Percentiles rank a stretch among this genome's conserved stretches.
Evolutionary conservation across 805 yeast genomes (phyloP).

Genomic region (Allodekkera sacchari): DNA sequence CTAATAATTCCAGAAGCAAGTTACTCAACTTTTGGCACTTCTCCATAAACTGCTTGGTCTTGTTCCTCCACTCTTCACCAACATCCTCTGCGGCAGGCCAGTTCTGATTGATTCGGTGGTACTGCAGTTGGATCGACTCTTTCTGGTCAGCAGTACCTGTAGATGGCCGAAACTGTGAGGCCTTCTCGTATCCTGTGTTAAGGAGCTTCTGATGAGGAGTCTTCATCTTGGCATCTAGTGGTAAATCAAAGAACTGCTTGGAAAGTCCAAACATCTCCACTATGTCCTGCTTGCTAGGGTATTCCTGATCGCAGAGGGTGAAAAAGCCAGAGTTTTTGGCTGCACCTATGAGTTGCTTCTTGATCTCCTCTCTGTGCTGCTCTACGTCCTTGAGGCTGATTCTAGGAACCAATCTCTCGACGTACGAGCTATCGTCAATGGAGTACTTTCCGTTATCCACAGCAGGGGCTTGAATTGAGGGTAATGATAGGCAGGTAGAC

Average conservation of each 20-base stretch:
- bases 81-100: conserved; percentile 26
- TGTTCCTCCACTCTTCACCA: conserved; percentile 22
- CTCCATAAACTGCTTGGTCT: conserved; percentile 14
- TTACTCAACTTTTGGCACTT: conserved; percentile 20
- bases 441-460: no score
- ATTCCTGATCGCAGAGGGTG: conserved; percentile 23
- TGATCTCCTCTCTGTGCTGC: no score
- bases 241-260: conserved; percentile 17
- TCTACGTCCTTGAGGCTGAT: no score
- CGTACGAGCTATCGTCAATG: no score
- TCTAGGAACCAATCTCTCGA: no score
- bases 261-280: conserved; percentile 20
- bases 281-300: conserved; percentile 19
- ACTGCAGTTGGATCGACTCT: conserved; percentile 25
- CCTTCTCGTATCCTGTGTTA: conserved; percentile 27
- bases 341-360: no score
- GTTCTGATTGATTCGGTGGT: conserved; percentile 21
- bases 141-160: conserved; percentile 27
- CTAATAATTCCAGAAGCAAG: conserved; percentile 21
- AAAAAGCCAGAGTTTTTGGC: conserved; percentile 29
- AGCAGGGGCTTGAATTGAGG: no score
- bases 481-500: no score
- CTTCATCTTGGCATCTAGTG: conserved; percentile 19
- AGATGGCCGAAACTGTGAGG: conserved; percentile 28
- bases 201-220: conserved; percentile 24